phyloP scores from a whole-genome alignment of 2,329 filamentous ascomycete species.

The Phialophora chinensis region DNA sequence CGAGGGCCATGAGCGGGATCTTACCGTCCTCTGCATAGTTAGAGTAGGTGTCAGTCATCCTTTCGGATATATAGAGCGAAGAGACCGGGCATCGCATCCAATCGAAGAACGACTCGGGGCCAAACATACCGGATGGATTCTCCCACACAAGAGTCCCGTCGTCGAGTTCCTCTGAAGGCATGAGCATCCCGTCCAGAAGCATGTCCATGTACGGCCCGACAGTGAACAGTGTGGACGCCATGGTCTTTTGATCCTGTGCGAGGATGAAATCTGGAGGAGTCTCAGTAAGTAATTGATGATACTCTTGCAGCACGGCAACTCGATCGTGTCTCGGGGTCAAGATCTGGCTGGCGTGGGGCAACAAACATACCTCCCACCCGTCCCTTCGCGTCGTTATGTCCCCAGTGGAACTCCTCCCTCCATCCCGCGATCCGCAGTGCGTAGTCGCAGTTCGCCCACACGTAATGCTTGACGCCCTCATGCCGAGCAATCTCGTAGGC shows the following conservation, averaged over 20 bases:
- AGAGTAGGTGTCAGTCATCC: background rate
- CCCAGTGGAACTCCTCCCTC: conserved; percentile 51
- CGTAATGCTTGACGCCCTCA: conserved; percentile 48
- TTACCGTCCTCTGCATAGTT: conserved; percentile 43
- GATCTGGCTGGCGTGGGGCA: too few species aligned
- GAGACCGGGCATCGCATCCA: background rate
- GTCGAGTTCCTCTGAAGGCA: conserved; percentile 11
- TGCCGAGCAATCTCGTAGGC: conserved; percentile 45
- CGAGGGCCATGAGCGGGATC: conserved; percentile 51
- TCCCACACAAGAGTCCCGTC: conserved; percentile 49
- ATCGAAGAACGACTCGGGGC: too few species aligned
- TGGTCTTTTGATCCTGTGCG: conserved; percentile 21
- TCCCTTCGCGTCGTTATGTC: conserved; percentile 58
- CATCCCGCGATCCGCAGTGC: conserved; percentile 55
- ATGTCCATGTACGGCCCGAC: conserved; percentile 27
- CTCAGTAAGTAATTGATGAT: conserved; percentile 42
- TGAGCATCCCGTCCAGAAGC: conserved; percentile 24
- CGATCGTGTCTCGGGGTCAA: too few species aligned
- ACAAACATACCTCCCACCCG: conserved; percentile 44
- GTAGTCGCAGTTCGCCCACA: conserved; percentile 58
- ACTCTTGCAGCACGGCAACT: background rate
- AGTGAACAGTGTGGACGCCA: conserved; percentile 24
- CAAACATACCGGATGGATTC: conserved; percentile 45
- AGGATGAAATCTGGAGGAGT: conserved; percentile 19
- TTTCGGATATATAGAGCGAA: background rate